phyloP scores from a whole-genome alignment of 106 monocot genomes.

The Alisma plantagoaquatica region DNA sequence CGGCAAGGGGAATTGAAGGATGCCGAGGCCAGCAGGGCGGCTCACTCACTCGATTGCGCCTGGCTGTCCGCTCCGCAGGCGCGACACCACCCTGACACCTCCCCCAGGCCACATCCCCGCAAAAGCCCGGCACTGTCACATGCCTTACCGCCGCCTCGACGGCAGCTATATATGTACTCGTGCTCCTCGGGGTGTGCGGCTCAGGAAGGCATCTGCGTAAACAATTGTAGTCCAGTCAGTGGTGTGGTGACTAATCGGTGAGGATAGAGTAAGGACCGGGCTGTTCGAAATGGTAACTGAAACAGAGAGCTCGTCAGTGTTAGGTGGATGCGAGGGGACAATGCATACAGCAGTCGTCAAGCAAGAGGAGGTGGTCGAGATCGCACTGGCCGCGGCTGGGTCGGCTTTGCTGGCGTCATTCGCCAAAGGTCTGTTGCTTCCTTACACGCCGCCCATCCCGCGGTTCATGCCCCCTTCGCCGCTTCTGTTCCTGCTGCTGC shows the following conservation, averaged over 20 bases:
- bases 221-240: no score
- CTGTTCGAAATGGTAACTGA: conserved; percentile 9
- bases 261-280: neutral
- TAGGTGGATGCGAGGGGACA: no score
- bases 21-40: neutral
- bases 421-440: conserved; percentile 23
- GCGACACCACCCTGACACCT: conserved; percentile 8
- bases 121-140: neutral
- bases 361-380: conserved; percentile 41
- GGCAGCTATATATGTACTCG: neutral
- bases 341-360: no score
- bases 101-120: no score
- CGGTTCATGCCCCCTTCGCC: conserved; percentile 13
- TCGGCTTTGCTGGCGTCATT: conserved; percentile 36
- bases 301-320: conserved; percentile 7
- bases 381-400: conserved; percentile 22
- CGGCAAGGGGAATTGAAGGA: conserved; percentile 5
- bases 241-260: no score
- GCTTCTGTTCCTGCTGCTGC: conserved; percentile 35
- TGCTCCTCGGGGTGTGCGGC: neutral
- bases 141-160: neutral
- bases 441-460: conserved; percentile 4
- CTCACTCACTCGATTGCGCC: neutral
- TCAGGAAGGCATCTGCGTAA: neutral
- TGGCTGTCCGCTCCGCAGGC: conserved; percentile 13